A percentile compares a stretch with the other conserved stretches of the same genome.
These are phyloP conservation scores for Solanum hybrid DNA, from an alignment of 305 asterid species.

Conservation along the genomic window DNA sequence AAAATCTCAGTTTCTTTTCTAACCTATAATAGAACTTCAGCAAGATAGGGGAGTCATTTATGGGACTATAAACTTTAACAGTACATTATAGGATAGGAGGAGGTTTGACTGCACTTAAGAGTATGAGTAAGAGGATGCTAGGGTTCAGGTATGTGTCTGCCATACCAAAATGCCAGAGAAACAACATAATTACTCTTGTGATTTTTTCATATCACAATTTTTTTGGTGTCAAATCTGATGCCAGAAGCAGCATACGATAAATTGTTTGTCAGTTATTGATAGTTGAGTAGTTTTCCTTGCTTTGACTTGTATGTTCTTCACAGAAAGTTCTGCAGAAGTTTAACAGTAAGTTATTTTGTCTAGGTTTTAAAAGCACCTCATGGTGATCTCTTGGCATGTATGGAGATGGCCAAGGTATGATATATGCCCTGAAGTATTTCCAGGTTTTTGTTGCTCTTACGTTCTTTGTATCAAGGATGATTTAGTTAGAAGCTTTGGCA, in stretches of 20 bases:
- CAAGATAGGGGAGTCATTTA: background rate
- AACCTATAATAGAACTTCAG: background rate
- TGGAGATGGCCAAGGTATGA: constrained; percentile 97
- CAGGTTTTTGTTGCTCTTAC: background rate
- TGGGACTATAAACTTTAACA: background rate
- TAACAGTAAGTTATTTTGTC: constrained; percentile 13
- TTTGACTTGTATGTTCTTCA: background rate
- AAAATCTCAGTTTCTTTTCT: background rate
- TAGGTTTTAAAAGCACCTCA: constrained; percentile 89
- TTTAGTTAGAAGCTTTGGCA: background rate
- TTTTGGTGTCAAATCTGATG: background rate
- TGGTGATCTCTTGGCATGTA: constrained; percentile 75
- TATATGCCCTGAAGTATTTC: background rate
- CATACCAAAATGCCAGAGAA: background rate
- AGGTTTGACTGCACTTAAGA: background rate
- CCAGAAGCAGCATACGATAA: background rate
- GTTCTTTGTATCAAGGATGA: background rate
- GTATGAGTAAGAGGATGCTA: background rate
- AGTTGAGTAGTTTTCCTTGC: background rate
- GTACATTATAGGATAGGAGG: background rate
- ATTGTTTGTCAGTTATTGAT: background rate
- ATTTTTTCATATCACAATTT: background rate
- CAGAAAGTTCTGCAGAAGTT: background rate
- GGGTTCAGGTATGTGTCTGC: background rate
- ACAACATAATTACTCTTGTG: background rate